Evolutionary conservation across 306 rosid species (phyloP), one percentile per base, ranked within the genome.

Genomic region (Dryas drummondii): DNA sequence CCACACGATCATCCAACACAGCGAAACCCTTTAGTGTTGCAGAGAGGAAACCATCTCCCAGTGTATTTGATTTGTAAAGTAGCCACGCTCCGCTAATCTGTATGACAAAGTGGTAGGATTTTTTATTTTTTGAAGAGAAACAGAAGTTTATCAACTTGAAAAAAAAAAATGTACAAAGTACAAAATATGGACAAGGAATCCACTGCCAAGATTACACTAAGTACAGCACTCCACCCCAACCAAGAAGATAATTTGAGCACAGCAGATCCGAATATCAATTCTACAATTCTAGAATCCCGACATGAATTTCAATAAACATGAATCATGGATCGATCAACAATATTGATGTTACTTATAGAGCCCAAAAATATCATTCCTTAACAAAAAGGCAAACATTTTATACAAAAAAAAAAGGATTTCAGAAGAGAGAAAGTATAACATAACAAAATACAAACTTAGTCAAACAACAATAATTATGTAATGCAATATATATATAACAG

Each of bases 1-100:
- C 99, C 73, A 92, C 97, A 59, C 99, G 97, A 79, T 94, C 90
- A 88, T 94, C 99, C 78, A 88, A 81, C 68, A 94, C 92, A 72
- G 91, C 82, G 74, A 94, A 91, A 72, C 87, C 96, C 86, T 86
- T 87, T 57, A 94, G 84, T 4, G 97, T 90, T 80, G 99, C 97
- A 66, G 97, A 92, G 49, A 94, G 97, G 77, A 81, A 90, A 61
- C 96, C 97, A 32, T 86, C 94, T 71, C 96, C 99, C 14, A 71
- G 78, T 52, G 91, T 84, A 77, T 68, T 90, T 66, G 97, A 88
- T 81, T 92, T 94, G 76, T 92, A 94, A 52, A 91, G 90, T 47
- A 94, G 76, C 99, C 99, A 94, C 76, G 93, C 97, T 70, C 87
- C 85, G 68, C 89, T 86, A 70, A 89, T 84, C 99, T 94, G 87